Base-by-base conservation (phyloP, 2,329 filamentous ascomycete species). In the Botryotinia calthae region DNA sequence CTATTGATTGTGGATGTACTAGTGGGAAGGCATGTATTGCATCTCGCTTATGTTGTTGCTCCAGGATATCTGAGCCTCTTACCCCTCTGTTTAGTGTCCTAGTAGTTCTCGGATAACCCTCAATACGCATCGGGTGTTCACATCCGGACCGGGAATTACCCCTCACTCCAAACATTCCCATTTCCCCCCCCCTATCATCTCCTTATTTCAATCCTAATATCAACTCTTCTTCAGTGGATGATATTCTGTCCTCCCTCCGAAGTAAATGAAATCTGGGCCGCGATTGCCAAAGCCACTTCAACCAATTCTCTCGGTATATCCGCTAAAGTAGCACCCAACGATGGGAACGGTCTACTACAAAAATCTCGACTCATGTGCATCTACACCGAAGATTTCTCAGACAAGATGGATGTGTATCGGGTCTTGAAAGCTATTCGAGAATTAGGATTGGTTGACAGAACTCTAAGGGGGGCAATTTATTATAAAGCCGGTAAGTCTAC, bases 321-420 rank as follows among this genome's bases (percentile, higher is more conserved):
- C 1, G 91, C 93, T 16, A 97, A 96, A 82, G 91, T 95, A 20
- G 88, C 90, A 1, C 88, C 91, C 1, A 81, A 86, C 16, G 83
- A 58, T 10, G 44, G 16, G 22, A 12, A 82, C 76, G 81, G 75
- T 9, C 81, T 81, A 1, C 79, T 82, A 9, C 78, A 82, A 37
- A 84, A 82, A 61, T 82, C 83, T 31, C 85, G 89, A 31, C 82
- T 96, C 59, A 89, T 97, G 40, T 95, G 92, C 76, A 84, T 97
- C 12, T 97, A 97, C 81, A 97, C 93, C 8, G 83, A 84, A 59
- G 89, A 97, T 80, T 96, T 94, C 79, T 84, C 84, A 42, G 89
- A 97, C 79, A 85, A 83, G 69, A 83, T 85, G 6, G 93, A 97
- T 79, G 87, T 97, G 9, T 85, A 84, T 42, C 86, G 91, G 61